A percentile compares a stretch with the other conserved stretches of the same genome.
Conservation (phyloP, 495 filamentous ascomycete species). For the Lasiosphaeriaceae sp. region DNA sequence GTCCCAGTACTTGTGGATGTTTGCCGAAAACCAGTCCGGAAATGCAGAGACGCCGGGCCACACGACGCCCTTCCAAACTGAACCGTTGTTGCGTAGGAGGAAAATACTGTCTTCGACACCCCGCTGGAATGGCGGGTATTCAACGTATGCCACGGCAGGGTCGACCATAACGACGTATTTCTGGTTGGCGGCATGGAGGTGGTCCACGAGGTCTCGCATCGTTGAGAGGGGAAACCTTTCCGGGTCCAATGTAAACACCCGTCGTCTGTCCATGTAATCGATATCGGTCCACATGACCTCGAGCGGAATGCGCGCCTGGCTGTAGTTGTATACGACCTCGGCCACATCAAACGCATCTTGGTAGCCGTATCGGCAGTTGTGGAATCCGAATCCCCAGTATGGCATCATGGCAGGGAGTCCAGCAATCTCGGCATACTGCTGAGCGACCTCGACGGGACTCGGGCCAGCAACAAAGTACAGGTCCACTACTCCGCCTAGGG, state of each 20-base stretch:
- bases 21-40: conserved; percentile 79
- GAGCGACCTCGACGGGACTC: conserved; percentile 63
- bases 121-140: conserved; percentile 63
- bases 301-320: conserved; percentile 67
- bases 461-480: conserved; percentile 81
- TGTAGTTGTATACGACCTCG: conserved; percentile 79
- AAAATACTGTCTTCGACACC: conserved; percentile 62
- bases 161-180: conserved; percentile 88
- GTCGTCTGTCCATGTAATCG: conserved; percentile 67
- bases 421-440: conserved; percentile 69
- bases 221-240: conserved; percentile 64
- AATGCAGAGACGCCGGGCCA: conserved; percentile 82
- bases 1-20: conserved; percentile 68
- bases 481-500: conserved; percentile 75
- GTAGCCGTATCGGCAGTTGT: conserved; percentile 82
- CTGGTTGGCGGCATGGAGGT: conserved; percentile 71
- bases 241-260: conserved; percentile 72
- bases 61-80: conserved; percentile 71
- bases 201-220: conserved; percentile 64
- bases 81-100: conserved; percentile 60
- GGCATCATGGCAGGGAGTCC: conserved; percentile 73
- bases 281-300: conserved; percentile 93
- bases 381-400: conserved; percentile 82
- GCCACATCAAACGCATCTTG: conserved; percentile 72
- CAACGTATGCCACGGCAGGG: conserved; percentile 67